phyloP scores from a whole-genome alignment of 2,329 filamentous ascomycete species.

The Claviceps fusiformis region DNA sequence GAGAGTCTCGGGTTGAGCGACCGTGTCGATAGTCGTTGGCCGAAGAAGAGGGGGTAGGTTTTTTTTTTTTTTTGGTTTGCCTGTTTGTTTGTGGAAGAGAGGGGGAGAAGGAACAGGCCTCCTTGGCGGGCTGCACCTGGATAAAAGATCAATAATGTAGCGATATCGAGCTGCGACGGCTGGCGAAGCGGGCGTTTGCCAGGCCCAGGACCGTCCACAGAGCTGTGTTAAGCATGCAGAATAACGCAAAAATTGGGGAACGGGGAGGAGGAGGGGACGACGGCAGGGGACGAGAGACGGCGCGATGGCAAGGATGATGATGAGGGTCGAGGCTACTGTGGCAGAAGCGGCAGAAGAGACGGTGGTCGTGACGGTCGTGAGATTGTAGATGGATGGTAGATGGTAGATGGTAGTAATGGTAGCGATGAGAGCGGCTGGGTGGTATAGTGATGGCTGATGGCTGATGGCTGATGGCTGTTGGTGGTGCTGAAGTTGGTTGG shows the following conservation, averaged over 20 bases:
- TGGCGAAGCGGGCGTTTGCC: background rate
- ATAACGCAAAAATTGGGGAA: background rate
- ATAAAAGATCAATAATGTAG: background rate
- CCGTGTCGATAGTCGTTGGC: conserved; percentile 2
- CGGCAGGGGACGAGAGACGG: background rate
- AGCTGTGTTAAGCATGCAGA: background rate
- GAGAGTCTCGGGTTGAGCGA: conserved; percentile 4
- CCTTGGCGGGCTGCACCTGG: background rate
- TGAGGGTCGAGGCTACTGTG: background rate
- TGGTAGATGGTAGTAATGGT: background rate
- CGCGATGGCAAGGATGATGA: background rate
- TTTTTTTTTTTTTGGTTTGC: too few relatives aligned
- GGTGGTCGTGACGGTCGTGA: background rate
- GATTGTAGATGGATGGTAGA: too few relatives aligned
- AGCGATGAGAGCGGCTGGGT: background rate
- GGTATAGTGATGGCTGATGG: background rate
- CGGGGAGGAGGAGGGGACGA: background rate
- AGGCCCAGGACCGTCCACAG: background rate
- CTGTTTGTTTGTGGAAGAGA: too few relatives aligned
- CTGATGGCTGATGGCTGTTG: background rate
- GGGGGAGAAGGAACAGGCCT: background rate
- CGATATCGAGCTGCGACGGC: background rate
- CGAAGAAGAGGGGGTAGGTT: background rate
- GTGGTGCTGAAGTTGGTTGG: background rate
- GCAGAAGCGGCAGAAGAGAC: background rate